Evolutionary conservation across 2,329 filamentous ascomycete species (phyloP), one percentile per base, ranked within the genome.

Genomic region (Trichophyton rubrum): DNA sequence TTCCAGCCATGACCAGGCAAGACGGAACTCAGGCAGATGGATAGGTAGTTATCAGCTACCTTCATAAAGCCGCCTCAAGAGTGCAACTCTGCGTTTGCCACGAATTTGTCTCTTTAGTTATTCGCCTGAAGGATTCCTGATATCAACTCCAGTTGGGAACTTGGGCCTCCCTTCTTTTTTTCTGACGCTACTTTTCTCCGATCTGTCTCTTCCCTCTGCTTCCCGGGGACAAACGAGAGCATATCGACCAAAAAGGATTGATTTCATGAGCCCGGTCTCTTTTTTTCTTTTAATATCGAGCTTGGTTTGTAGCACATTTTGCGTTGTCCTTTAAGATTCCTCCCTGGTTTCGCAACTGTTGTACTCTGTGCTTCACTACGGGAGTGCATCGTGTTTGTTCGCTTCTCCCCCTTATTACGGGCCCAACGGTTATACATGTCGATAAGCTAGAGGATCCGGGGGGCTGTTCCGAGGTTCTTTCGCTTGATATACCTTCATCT

Each of bases 1-100:
- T 27, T 27, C 24, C 22, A 51, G 11, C 45, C 45, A 51, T 51
- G 45, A 13, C 20, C 45, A 38, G 33, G 11, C 33, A 38, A 38
- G 33, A 38, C 33, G 22, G 45, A 22, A 51, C 45, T 51, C 20
- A 51, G 45, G 20, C 45, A 24, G 45, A 20, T 27, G 20, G 45
- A 22, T 51, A 51, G 45, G 45, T 51, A 51, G 45, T 15, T 24
- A 13, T 13, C 8, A 30, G 20, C 45, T 51, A 51, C 45, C 45
- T 51, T 24, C 13, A 22, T 51, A 24, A 38, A 24, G 45, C 45
- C 45, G 22, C 45, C 13, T 51, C 9, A 13, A 24, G 20, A 27
- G 27, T 55, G 51, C 51, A 55, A 30, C 51, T n/a, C 30, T 55
- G 51, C 51, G 51, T 35, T 55, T 55, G 51, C 51, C 51, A 35